Percentiles rank a stretch among this genome's conserved stretches.
Evolutionary conservation across 2,329 filamentous ascomycete species (phyloP).

Genomic region (Lasiodiplodia theobromae): DNA sequence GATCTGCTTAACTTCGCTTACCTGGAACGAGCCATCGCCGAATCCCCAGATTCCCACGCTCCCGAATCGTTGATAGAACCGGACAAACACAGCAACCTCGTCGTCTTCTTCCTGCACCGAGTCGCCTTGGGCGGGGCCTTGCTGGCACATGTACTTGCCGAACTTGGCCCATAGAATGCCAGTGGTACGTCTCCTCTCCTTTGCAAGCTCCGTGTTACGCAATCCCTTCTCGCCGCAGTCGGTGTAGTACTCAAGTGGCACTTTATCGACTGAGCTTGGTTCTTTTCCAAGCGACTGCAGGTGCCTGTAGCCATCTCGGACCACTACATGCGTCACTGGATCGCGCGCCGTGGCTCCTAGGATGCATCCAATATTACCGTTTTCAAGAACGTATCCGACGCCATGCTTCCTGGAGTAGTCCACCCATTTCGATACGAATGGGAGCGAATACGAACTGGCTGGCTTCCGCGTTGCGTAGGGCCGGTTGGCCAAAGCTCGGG

Average conservation of each 20-base stretch:
- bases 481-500: slow-evolving; percentile 51
- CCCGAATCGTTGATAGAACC: slow-evolving; percentile 82
- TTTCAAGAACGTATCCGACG: slow-evolving; percentile 81
- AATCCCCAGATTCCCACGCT: slow-evolving; percentile 85
- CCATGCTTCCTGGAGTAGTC: slow-evolving; percentile 90
- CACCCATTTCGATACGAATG: slow-evolving; percentile 77
- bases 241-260: slow-evolving; percentile 74
- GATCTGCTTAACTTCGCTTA: slow-evolving; percentile 44
- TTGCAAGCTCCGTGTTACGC: slow-evolving; percentile 65
- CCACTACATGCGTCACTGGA: slow-evolving; percentile 75
- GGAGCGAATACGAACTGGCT: slow-evolving; percentile 63
- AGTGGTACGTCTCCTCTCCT: slow-evolving; percentile 63
- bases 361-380: slow-evolving; percentile 78
- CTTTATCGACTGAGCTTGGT: slow-evolving; percentile 51
- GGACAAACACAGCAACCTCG: slow-evolving; percentile 61
- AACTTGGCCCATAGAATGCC: slow-evolving; percentile 72
- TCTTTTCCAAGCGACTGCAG: slow-evolving; percentile 71
- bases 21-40: slow-evolving; percentile 78
- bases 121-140: slow-evolving; percentile 50
- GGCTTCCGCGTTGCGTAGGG: slow-evolving; percentile 48
- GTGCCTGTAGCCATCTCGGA: slow-evolving; percentile 74
- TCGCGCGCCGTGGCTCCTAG: slow-evolving; percentile 54
- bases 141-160: slow-evolving; percentile 70
- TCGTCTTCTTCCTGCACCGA: slow-evolving; percentile 48
- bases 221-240: slow-evolving; percentile 72